Evolutionary conservation across 352 stramenopile species (phyloP).

Genomic region (Globisporangium cylindrosporum): DNA sequence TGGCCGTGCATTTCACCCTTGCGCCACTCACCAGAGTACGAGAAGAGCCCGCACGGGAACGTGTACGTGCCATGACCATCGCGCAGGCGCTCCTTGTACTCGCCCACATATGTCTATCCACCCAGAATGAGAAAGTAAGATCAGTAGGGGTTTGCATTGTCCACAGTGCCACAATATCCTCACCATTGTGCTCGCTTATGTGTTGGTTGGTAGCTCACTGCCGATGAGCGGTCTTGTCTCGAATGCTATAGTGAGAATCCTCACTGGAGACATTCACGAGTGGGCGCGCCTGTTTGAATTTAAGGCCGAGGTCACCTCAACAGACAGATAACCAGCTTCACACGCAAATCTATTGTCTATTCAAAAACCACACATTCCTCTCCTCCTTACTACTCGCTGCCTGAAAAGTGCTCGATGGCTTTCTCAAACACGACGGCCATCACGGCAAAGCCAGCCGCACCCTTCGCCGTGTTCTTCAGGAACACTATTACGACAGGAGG

Average conservation of each 20-base stretch:
- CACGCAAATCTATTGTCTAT: neutral
- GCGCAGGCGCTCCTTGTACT: constrained; percentile 37
- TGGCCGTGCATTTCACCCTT: constrained; percentile 56
- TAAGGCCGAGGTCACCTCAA: no score
- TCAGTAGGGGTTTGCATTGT: neutral
- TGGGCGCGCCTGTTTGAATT: neutral
- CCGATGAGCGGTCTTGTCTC: no score
- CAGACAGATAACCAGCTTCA: neutral
- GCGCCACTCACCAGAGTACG: constrained; percentile 69
- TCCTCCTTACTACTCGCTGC: constrained; percentile 17
- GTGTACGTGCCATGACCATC: constrained; percentile 43
- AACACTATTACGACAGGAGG: constrained; percentile 39
- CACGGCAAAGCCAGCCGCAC: constrained; percentile 69
- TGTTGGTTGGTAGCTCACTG: no score
- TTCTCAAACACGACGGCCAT: constrained; percentile 89
- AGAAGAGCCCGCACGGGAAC: constrained; percentile 43
- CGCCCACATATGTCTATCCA: constrained; percentile 36
- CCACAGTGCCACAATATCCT: neutral
- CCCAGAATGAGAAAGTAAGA: neutral
- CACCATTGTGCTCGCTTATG: neutral
- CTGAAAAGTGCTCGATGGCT: constrained; percentile 60
- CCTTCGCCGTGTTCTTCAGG: constrained; percentile 68
- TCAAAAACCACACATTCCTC: neutral
- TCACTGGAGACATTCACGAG: no score
- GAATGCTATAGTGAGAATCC: no score